These are phyloP conservation scores for Cutaneotrichosporon cavernicola DNA, from an alignment of 1,284 basidiomycete species.

Conservation along the genomic window DNA sequence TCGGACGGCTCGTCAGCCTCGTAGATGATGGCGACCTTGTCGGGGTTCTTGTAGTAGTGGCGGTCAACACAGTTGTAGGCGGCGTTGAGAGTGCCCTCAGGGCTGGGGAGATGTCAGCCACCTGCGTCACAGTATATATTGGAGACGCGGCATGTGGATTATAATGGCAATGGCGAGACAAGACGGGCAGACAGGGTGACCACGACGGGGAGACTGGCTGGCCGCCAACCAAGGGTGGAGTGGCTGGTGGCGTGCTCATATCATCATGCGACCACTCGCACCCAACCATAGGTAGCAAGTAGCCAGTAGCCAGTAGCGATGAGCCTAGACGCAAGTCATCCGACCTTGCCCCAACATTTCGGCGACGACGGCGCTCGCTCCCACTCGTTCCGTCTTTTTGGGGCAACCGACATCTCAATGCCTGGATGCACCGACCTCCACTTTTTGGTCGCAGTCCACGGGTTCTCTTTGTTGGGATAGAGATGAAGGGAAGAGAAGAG, in stretches of 20 bases:
- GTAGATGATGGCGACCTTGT: slow-evolving; percentile 97
- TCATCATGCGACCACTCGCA: neutral
- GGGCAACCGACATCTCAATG: neutral
- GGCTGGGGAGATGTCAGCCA: slow-evolving; percentile 49
- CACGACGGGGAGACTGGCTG: neutral
- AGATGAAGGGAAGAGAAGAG: too few species aligned
- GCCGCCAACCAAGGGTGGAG: neutral
- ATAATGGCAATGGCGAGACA: neutral
- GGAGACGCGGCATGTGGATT: neutral
- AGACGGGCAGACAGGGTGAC: neutral
- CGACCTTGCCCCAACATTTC: neutral
- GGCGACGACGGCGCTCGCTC: slow-evolving; percentile 2
- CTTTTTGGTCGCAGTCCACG: neutral
- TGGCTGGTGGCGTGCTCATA: neutral
- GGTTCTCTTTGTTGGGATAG: neutral
- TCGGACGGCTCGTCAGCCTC: slow-evolving; percentile 93
- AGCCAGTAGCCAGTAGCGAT: neutral
- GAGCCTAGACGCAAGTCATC: neutral
- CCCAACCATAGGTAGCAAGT: neutral
- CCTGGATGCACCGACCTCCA: slow-evolving; percentile 3
- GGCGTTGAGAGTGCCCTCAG: slow-evolving; percentile 81
- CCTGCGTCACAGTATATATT: neutral
- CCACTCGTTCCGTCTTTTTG: neutral
- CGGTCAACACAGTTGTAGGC: slow-evolving; percentile 98
- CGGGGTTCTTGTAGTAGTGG: slow-evolving; percentile 73